Evolutionary conservation across 2,329 filamentous ascomycete genomes (phyloP), one percentile per base, ranked within the genome.

Genomic region (Penicillium hesseltinei): DNA sequence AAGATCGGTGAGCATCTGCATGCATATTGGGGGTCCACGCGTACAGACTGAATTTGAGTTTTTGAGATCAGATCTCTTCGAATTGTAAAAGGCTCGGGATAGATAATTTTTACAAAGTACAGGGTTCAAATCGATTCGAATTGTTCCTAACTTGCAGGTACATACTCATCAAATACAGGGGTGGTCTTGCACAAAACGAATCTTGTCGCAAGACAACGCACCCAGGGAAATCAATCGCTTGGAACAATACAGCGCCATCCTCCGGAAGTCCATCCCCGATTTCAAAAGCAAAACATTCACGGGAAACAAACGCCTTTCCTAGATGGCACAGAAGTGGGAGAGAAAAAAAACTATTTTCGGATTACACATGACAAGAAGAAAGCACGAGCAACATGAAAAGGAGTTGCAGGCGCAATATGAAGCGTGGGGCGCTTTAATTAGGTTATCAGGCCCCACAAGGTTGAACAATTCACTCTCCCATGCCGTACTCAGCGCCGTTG

Each of bases 401-500:
- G 11, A 47, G 49, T 49, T 54, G 35, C 44, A 45, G 39, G 42
- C 38, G 33, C 49, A 43, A 46, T 48, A 36, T 23, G 49, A 47
- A 29, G 43, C 43, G 36, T 29, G 36, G 23, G 29, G 17, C 19
- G 10, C 7, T 47, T 53, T 23, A 9, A 43, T 48, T 36, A 47
- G 38, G 35, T 47, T 8, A 3, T 45, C 53, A 44, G 33, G 2
- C n/a, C 8, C n/a, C 49, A 43, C 36, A n/a, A 36, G 17, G 35
- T 23, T 35, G 8, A 52, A 19, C 2, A 33, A 44, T 38, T 69
- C 62, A 71, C 51, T 77, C 73, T 13, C 72, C 71, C 29, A 71
- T 68, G 54, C 69, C 73, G 44, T 64, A 66, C 23, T 66, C 66
- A 31, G 62, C 70, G 38, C 71, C 73, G 36, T 73, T 74, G 15